Evolutionary conservation across 2,329 filamentous ascomycete genomes (phyloP), one percentile per base, ranked within the genome.

Genomic region (Diaporthe sp.): DNA sequence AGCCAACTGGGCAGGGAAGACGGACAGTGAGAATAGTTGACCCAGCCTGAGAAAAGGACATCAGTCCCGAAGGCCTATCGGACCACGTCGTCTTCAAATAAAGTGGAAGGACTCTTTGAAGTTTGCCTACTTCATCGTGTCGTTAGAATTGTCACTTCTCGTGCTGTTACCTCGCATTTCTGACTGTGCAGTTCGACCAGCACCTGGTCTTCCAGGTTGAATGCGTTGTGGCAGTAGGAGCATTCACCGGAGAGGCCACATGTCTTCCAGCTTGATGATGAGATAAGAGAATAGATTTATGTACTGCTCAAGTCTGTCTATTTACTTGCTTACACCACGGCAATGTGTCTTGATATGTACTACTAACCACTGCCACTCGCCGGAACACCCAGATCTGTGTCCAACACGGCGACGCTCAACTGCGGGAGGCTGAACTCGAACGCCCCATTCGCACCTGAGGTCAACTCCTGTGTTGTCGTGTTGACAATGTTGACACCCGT

Each of bases 361-460:
- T 67, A 25, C 46, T 55, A 34, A 12, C 13, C 31, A n/a, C 49
- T 70, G 28, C 65, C 65, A 22, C 65, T 70, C 49, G 46, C 22
- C 22, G n/a, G 31, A 42, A 31, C 65, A 42, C 34, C 25, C 46
- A 55, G 34, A 53, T 70, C 79, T 1, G 86, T 87, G 72, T 90
- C 88, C 68, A 92, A 79, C 3, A 92, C 87, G 13, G 89, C 89
- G 61, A 92, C 86, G 77, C 88, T 91, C 74, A 90, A 82, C 77
- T 89, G 83, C 0, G 89, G 90, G 78, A 92, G 76, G 28, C 80
- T 83, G 78, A 92, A 92, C 53, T 81, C 81, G 78, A 91, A 91
- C 2, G 79, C 80, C 4, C 90, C 90, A 34, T 85, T 82, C 3
- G 80, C 78, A 17, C 84, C 85, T 3, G 87, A 88, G 77, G 79